These are phyloP conservation scores for Anthracocystis panici-leucophaei DNA, from an alignment of 1,284 basidiomycete genomes.

Conservation along the genomic window DNA sequence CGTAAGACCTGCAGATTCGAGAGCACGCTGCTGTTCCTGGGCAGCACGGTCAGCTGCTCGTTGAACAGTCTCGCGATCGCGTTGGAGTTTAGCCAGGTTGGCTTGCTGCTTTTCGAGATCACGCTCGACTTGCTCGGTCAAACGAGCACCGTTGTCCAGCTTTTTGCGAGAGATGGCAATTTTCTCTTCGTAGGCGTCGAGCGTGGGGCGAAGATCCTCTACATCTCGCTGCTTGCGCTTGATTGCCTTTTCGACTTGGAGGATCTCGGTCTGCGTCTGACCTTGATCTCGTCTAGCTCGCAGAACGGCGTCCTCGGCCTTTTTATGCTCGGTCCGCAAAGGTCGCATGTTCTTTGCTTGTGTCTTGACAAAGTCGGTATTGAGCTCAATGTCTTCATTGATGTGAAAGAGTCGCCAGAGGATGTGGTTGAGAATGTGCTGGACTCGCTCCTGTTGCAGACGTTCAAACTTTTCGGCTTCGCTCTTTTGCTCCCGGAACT, in stretches of 20 bases:
- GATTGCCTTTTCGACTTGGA: constrained; percentile 49
- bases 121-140: constrained; percentile 77
- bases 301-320: constrained; percentile 82
- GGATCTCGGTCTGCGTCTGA: constrained; percentile 52
- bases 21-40: constrained; percentile 82
- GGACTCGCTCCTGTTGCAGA: constrained; percentile 80
- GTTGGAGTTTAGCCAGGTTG: constrained; percentile 76
- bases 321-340: constrained; percentile 82
- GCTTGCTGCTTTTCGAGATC: constrained; percentile 78
- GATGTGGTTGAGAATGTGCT: constrained; percentile 82
- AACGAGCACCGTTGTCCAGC: constrained; percentile 77
- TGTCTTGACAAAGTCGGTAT: constrained; percentile 57
- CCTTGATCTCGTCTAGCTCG: constrained; percentile 48
- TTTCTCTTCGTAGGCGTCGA: constrained; percentile 79
- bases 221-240: constrained; percentile 49
- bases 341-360: constrained; percentile 75
- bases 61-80: constrained; percentile 79
- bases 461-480: constrained; percentile 90
- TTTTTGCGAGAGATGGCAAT: constrained; percentile 87
- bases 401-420: constrained; percentile 93
- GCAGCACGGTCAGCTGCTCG: constrained; percentile 57
- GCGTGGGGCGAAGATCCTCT: constrained; percentile 55
- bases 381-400: constrained; percentile 72
- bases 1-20: constrained; percentile 78
- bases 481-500: constrained; percentile 95